Percentiles rank a stretch among this genome's conserved stretches.
Conservation (phyloP, 805 yeast species). For the Sugiyamaella floridensis region DNA sequence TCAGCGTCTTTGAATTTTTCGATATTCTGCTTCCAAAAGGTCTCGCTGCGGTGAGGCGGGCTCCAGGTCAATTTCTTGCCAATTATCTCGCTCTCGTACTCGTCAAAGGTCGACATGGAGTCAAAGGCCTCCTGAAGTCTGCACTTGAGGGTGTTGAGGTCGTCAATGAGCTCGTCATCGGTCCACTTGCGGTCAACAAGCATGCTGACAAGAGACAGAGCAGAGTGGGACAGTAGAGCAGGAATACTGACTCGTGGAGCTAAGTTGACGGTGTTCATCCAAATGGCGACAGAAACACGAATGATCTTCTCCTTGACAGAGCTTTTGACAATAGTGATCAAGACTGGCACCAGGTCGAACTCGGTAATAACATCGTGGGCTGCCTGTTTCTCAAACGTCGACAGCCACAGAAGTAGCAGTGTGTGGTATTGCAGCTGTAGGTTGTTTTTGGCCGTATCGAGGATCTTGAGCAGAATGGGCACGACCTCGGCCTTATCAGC, state of each 20-base stretch:
- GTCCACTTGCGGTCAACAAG: conserved; percentile 87
- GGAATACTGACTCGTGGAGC: conserved; percentile 46
- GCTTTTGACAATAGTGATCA: conserved; percentile 54
- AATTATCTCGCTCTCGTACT: conserved; percentile 76
- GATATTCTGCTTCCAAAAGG: conserved; percentile 85
- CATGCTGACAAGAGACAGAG: conserved; percentile 58
- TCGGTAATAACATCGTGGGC: conserved; percentile 43
- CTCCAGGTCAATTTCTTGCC: conserved; percentile 77
- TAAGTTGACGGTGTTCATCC: conserved; percentile 35
- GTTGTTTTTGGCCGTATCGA: conserved; percentile 36
- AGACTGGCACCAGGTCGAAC: conserved; percentile 45
- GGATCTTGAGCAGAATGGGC: conserved; percentile 44
- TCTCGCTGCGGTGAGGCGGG: conserved; percentile 83
- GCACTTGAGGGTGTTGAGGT: conserved; percentile 52
- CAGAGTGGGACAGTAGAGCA: conserved; percentile 65
- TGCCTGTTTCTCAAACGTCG: conserved; percentile 61
- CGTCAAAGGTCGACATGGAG: conserved; percentile 85
- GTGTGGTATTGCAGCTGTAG: conserved; percentile 81
- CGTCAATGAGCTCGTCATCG: conserved; percentile 81
- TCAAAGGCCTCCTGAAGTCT: conserved; percentile 66
- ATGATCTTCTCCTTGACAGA: conserved; percentile 91
- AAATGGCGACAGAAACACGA: conserved; percentile 70
- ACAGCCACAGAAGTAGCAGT: conserved; percentile 74
- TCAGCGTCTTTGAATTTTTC: conserved; percentile 67
- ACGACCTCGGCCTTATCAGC: conserved; percentile 36